phyloP scores from a whole-genome alignment of 2,329 filamentous ascomycete genomes.

The Arthrobotrys conoides region DNA sequence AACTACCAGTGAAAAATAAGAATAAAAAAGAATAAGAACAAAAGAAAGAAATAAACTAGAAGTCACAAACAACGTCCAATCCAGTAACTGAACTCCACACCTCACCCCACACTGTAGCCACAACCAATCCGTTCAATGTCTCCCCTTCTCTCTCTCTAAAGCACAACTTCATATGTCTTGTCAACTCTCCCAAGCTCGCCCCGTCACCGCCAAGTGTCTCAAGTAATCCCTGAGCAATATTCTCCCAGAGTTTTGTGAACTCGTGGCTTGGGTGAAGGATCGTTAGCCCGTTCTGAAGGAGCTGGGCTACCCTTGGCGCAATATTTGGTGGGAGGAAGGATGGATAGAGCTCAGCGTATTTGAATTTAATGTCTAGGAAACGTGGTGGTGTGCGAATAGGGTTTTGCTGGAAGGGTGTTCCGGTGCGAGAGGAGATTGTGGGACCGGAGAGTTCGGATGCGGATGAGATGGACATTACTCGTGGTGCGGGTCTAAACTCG shows the following conservation, averaged over 20 bases:
- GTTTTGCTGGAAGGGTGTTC: conserved; percentile 51
- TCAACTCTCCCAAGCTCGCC: conserved; percentile 42
- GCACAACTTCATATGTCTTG: conserved; percentile 60
- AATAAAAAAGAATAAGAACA: conserved; percentile 8
- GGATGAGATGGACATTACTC: conserved; percentile 54
- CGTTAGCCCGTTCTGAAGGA: conserved; percentile 55
- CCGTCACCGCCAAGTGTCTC: conserved; percentile 50
- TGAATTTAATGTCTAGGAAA: conserved; percentile 60
- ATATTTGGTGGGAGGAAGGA: conserved; percentile 43
- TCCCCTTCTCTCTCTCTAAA: conserved; percentile 49
- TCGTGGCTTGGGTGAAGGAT: conserved; percentile 47
- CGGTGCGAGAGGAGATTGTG: conserved; percentile 50
- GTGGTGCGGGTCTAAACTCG: conserved; percentile 27
- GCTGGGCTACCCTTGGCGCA: conserved; percentile 42
- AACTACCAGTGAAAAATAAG: conserved; percentile 6
- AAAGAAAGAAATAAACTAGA: conserved; percentile 29
- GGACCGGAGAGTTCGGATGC: conserved; percentile 52
- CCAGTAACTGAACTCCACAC: conserved; percentile 46
- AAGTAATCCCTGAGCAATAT: conserved; percentile 54
- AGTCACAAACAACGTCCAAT: conserved; percentile 59
- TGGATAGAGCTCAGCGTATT: conserved; percentile 45
- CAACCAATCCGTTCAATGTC: conserved; percentile 42
- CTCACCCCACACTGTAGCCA: conserved; percentile 49
- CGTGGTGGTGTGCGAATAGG: conserved; percentile 33
- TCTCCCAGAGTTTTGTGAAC: conserved; percentile 58